phyloP scores from a whole-genome alignment of 495 filamentous ascomycete genomes.

The Penicillium lagena region DNA sequence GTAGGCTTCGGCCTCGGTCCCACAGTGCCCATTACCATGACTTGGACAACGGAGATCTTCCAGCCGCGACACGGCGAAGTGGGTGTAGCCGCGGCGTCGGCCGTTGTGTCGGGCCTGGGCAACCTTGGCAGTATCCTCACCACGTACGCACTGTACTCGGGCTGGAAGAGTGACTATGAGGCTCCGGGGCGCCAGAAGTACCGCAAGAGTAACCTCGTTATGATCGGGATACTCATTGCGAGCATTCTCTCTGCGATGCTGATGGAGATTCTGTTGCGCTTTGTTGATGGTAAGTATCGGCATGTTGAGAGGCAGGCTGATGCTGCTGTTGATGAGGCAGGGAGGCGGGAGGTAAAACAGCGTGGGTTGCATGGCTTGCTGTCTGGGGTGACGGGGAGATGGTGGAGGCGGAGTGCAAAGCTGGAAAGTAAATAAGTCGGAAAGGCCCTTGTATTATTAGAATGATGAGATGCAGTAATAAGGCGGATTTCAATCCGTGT shows the following conservation, averaged over 20 bases:
- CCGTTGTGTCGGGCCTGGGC: conserved; percentile 77
- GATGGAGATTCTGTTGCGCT: conserved; percentile 60
- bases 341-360: conserved; percentile 59
- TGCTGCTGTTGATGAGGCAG: conserved; percentile 62
- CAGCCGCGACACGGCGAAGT: conserved; percentile 85
- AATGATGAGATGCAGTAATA: conserved; percentile 12
- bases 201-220: conserved; percentile 75
- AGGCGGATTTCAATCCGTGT: conserved; percentile 23
- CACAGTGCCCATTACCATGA: conserved; percentile 88
- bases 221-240: conserved; percentile 76
- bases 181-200: conserved; percentile 62
- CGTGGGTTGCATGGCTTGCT: conserved; percentile 58
- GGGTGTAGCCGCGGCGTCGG: conserved; percentile 82
- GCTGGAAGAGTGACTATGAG: conserved; percentile 69
- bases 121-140: conserved; percentile 81
- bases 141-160: conserved; percentile 83
- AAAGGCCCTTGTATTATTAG: background rate
- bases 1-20: conserved; percentile 88
- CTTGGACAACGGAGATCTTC: conserved; percentile 89
- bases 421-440: background rate
- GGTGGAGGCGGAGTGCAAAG: conserved; percentile 2
- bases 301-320: conserved; percentile 43
- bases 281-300: conserved; percentile 51
- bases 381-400: conserved; percentile 11
- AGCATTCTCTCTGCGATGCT: conserved; percentile 65